Conservation (phyloP, 306 rosid species). For the Ochetophila trinervis region DNA sequence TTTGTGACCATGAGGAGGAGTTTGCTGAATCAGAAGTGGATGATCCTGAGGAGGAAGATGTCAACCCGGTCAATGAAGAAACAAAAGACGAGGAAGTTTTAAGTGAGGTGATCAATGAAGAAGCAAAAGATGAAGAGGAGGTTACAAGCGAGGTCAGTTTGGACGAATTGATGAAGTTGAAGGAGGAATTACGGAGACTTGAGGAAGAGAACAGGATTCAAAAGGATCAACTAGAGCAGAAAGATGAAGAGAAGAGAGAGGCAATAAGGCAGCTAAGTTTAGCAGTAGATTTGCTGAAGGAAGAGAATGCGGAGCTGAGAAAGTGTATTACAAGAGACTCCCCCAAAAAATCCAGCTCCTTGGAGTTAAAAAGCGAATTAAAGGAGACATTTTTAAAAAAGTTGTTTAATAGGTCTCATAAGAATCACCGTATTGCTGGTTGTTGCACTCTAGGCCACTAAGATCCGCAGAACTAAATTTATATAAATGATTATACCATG, state of each 20-base stretch:
- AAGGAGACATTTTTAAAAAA: constrained; percentile 44
- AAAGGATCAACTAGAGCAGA: constrained; percentile 43
- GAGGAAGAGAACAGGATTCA: constrained; percentile 45
- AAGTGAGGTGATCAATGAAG: not conserved
- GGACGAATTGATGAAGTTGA: constrained; percentile 21
- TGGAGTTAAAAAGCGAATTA: constrained; percentile 46
- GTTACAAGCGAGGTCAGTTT: constrained; percentile 1
- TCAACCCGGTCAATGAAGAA: constrained; percentile 19
- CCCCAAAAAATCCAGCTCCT: constrained; percentile 43
- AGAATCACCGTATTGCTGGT: constrained; percentile 23
- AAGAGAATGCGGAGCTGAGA: constrained; percentile 63
- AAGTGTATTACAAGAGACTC: constrained; percentile 39
- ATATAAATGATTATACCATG: constrained; percentile 15
- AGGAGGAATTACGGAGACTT: constrained; percentile 44
- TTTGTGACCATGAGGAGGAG: constrained; percentile 55
- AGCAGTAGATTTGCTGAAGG: constrained; percentile 63
- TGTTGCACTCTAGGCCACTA: constrained; percentile 45
- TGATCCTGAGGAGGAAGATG: constrained; percentile 61
- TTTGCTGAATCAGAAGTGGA: constrained; percentile 72
- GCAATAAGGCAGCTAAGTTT: constrained; percentile 73
- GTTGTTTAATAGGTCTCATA: constrained; percentile 41
- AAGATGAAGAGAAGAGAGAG: constrained; percentile 73
- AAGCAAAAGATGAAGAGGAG: constrained; percentile 25
- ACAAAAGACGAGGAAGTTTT: constrained; percentile 20
- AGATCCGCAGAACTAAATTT: too few species aligned